These are phyloP conservation scores for Maudiozyma saulgeensis DNA, from an alignment of 805 yeast species.

Conservation along the genomic window DNA sequence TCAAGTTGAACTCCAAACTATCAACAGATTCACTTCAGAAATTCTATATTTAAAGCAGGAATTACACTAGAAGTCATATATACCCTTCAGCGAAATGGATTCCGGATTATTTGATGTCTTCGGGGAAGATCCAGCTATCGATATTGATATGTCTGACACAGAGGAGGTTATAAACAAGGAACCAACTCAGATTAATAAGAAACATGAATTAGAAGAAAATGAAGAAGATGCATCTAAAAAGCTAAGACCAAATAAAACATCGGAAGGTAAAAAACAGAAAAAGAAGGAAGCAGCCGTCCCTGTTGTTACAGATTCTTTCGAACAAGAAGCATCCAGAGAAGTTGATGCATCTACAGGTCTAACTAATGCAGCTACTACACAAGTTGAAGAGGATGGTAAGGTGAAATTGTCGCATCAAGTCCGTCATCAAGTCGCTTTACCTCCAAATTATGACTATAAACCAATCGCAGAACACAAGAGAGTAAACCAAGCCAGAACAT, in stretches of 20 bases:
- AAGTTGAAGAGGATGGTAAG: constrained; percentile 36
- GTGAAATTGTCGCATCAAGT: constrained; percentile 84
- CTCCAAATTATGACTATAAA: constrained; percentile 77
- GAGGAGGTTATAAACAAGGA: constrained; percentile 8
- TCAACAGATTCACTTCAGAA: too few species aligned
- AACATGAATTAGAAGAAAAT: constrained; percentile 13
- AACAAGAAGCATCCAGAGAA: constrained; percentile 82
- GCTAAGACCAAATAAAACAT: constrained; percentile 12
- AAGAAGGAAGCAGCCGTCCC: constrained; percentile 47
- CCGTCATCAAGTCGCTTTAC: constrained; percentile 94
- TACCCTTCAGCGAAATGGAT: not conserved
- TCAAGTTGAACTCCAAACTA: too few species aligned
- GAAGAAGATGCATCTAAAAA: constrained; percentile 5
- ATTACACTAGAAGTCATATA: not conserved
- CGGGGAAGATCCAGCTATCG: constrained; percentile 20
- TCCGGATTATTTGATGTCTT: constrained; percentile 27
- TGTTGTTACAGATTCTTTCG: constrained; percentile 77
- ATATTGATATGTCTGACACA: constrained; percentile 10
- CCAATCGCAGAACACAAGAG: constrained; percentile 87
- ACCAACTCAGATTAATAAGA: constrained; percentile 7
- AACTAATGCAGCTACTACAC: constrained; percentile 33
- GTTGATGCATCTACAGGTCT: constrained; percentile 76
- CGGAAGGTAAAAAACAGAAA: constrained; percentile 32
- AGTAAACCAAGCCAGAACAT: constrained; percentile 68
- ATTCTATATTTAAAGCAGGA: too few species aligned